Evolutionary conservation across 2,329 filamentous ascomycete genomes (phyloP).

Genomic region (Zopfia rhizophila): DNA sequence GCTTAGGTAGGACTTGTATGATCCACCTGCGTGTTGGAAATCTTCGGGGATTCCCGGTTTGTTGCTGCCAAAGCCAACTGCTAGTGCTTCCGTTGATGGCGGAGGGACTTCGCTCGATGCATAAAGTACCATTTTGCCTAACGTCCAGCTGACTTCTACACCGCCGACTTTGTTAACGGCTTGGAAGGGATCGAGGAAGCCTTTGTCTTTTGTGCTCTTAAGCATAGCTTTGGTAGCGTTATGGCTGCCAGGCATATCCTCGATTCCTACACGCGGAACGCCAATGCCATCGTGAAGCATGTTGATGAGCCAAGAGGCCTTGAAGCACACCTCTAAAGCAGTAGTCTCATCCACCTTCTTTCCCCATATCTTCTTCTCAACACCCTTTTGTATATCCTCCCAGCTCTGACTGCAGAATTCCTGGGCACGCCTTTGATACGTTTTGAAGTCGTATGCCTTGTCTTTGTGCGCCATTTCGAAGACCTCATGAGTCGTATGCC

Average conservation of each 20-base stretch:
- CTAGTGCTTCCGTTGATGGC: conserved; percentile 67
- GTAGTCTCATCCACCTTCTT: conserved; percentile 78
- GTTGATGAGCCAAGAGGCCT: conserved; percentile 97
- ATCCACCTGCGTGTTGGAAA: conserved; percentile 81
- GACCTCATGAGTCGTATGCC: conserved; percentile 97
- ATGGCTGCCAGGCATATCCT: conserved; percentile 65
- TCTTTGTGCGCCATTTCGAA: conserved; percentile 81
- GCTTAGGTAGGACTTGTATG: conserved; percentile 56
- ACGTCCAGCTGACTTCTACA: conserved; percentile 94
- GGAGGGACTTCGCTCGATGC: conserved; percentile 88
- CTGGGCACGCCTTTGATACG: conserved; percentile 85
- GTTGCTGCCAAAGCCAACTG: conserved; percentile 95
- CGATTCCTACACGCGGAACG: conserved; percentile 84
- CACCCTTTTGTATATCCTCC: conserved; percentile 75
- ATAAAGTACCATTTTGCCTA: conserved; percentile 96
- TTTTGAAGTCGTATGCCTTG: conserved; percentile 87
- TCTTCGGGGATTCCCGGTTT: conserved; percentile 73
- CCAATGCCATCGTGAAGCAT: conserved; percentile 96
- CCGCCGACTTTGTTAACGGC: conserved; percentile 92
- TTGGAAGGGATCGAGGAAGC: conserved; percentile 86
- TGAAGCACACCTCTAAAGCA: conserved; percentile 93
- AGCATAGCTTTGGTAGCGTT: conserved; percentile 79
- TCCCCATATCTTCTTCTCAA: conserved; percentile 75
- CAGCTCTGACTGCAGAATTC: conserved; percentile 88
- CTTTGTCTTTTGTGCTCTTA: conserved; percentile 75